A percentile compares a stretch with the other conserved stretches of the same genome.
phyloP scores from a whole-genome alignment of 1,284 basidiomycete genomes.

The Irpex sp. region DNA sequence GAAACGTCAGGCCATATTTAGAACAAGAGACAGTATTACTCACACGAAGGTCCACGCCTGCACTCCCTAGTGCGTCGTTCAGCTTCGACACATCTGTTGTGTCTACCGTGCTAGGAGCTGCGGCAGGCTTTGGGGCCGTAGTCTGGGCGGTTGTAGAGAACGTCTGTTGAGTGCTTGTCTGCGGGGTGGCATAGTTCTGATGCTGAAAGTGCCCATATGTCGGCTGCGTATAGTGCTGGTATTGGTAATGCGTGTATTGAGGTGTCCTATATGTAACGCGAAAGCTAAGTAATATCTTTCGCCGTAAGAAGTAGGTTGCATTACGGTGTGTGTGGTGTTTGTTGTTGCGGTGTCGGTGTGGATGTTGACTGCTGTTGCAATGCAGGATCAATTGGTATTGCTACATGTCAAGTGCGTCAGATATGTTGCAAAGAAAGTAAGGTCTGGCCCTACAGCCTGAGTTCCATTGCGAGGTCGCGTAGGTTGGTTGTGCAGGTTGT shows the following conservation, averaged over 20 bases:
- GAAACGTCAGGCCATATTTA: not conserved
- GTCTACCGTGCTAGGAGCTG: conserved; percentile 35
- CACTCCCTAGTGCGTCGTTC: conserved; percentile 77
- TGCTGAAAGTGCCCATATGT: conserved; percentile 11
- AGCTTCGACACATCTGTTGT: conserved; percentile 68
- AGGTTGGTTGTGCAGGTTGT: conserved; percentile 16
- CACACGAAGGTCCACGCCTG: conserved; percentile 76
- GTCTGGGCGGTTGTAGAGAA: conserved; percentile 1
- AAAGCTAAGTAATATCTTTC: not conserved
- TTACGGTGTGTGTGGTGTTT: conserved; percentile 8
- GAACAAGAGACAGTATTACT: conserved; percentile 15
- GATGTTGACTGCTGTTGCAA: conserved; percentile 49
- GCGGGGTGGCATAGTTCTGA: conserved; percentile 16
- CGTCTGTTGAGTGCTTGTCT: conserved; percentile 10
- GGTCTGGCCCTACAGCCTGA: conserved; percentile 30
- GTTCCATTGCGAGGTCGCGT: conserved; percentile 36
- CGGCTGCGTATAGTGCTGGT: conserved; percentile 7
- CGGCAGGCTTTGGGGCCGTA: conserved; percentile 14
- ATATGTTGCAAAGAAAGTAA: not conserved
- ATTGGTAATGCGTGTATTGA: conserved; percentile 6
- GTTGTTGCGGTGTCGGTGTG: conserved; percentile 11
- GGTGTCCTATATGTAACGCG: not conserved
- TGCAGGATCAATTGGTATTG: conserved; percentile 66
- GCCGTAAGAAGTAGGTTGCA: too few relatives aligned
- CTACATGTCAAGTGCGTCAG: conserved; percentile 21